Percentiles rank a stretch among this genome's conserved stretches.
These are phyloP conservation scores for Paragyromitra xinjiangensis DNA, from an alignment of 495 filamentous ascomycete species.

Conservation along the genomic window DNA sequence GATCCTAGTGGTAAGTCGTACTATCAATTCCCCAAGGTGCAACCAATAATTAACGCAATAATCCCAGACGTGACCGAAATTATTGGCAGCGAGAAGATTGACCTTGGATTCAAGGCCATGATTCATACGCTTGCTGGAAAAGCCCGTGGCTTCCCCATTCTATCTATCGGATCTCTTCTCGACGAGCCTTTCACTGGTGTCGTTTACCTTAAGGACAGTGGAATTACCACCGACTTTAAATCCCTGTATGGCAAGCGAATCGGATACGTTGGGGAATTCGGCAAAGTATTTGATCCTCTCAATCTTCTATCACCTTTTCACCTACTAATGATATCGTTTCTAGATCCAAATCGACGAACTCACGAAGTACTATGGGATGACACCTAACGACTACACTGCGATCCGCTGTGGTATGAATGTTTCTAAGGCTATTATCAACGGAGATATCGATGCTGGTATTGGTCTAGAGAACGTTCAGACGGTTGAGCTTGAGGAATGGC, in stretches of 20 bases:
- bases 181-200: conserved; percentile 79
- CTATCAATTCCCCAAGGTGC: not conserved
- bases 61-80: conserved; percentile 74
- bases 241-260: conserved; percentile 73
- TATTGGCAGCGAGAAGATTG: conserved; percentile 74
- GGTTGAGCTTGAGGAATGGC: conserved; percentile 77
- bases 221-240: conserved; percentile 71
- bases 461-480: conserved; percentile 78
- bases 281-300: conserved; percentile 62
- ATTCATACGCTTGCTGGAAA: conserved; percentile 77
- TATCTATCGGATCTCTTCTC: conserved; percentile 72
- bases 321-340: not conserved
- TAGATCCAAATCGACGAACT: conserved; percentile 78
- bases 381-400: conserved; percentile 72
- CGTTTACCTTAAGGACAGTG: conserved; percentile 73
- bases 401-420: conserved; percentile 73
- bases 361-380: conserved; percentile 76
- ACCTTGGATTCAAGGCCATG: conserved; percentile 80
- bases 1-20: conserved; percentile 66
- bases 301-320: not conserved
- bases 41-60: conserved; percentile 40
- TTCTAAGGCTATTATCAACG: conserved; percentile 71
- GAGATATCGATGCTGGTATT: conserved; percentile 73
- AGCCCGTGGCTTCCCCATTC: conserved; percentile 73
- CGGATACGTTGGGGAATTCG: conserved; percentile 77